Evolutionary conservation across 352 stramenopile genomes (phyloP), one percentile per base, ranked within the genome.

Genomic region (Phytophthora macrochlamydospora): DNA sequence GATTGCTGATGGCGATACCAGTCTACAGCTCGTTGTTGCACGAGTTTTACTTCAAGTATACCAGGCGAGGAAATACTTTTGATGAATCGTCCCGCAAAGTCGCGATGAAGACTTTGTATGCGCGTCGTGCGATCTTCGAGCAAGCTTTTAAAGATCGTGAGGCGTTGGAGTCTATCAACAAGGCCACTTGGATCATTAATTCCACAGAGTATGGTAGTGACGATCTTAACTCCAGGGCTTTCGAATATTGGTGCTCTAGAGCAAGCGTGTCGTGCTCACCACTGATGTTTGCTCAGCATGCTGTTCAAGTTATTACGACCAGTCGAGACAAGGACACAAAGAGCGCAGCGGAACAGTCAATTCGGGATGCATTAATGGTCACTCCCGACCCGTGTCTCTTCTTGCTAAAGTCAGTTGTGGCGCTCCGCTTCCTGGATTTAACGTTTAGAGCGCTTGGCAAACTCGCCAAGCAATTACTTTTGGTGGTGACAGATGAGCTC

Each of bases 21-120:
- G 78, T 87, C 30, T 93, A 93, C 56, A 77, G 87, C 31, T 91
- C 85, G 28, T 61, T 91, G 24, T 65, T 93, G 50, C 85, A 78
- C 18, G 85, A 93, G 48, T 83, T 93, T 58, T 92, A 89, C 62
- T 86, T 88, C 62, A 91, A 93, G 57, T 91, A 87, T 59, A 91
- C 85, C 1, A 79, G 83, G 14, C 79, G 81, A 1, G 79, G 83
- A 2, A 62, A 74, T 32, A 60, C 56, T 3, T 90, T 92, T 53
- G 83, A 92, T 54, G 79, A 89, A 24, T 74, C 79, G 1, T 87
- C 79, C 42, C 81, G 81, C 32, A 79, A 77, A 48, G 71, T 79
- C 6, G 81, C 83, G 2, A 76, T 88, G 70, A 78, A 82, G 30
- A 87, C 78, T 24, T 59, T 92, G 13, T 82, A 89, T 43, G 67